These are phyloP conservation scores for Saturnispora bothae DNA, from an alignment of 805 yeast species.

Conservation along the genomic window DNA sequence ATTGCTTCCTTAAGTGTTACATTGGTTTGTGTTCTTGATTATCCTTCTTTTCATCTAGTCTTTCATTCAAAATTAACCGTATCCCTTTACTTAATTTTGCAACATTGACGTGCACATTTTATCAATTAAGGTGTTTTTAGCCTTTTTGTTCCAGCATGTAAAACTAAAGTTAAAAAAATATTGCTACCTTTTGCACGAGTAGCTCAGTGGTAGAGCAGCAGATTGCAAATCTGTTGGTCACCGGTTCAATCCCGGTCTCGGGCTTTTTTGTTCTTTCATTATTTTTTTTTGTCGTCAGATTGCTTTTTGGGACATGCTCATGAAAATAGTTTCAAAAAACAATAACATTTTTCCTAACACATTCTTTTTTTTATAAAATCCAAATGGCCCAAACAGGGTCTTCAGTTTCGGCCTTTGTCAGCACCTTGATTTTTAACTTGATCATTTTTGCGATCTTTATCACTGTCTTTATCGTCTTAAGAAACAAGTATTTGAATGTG, in stretches of 20 bases:
- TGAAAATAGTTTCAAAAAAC: neutral
- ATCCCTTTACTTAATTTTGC: too few species aligned
- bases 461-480: slow-evolving; percentile 29
- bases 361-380: neutral
- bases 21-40: too few species aligned
- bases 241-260: slow-evolving; percentile 92
- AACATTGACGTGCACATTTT: too few species aligned
- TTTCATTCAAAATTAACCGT: too few species aligned
- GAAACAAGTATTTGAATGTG: slow-evolving; percentile 36
- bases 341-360: neutral
- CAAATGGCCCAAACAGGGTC: slow-evolving; percentile 14
- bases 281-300: neutral
- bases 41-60: too few species aligned
- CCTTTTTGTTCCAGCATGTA: too few species aligned
- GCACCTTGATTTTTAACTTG: slow-evolving; percentile 36
- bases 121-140: too few species aligned
- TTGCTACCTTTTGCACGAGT: slow-evolving; percentile 2
- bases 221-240: slow-evolving; percentile 99
- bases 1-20: too few species aligned
- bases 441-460: slow-evolving; percentile 33
- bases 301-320: slow-evolving; percentile 1
- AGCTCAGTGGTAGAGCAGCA: slow-evolving; percentile 88
- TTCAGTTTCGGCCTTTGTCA: slow-evolving; percentile 40
- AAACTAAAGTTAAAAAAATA: too few species aligned
- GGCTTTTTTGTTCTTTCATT: slow-evolving; percentile 33